Percentiles rank a stretch among this genome's conserved stretches.
These are phyloP conservation scores for Penicillium odoratum DNA, from an alignment of 495 filamentous ascomycete species.

Conservation along the genomic window DNA sequence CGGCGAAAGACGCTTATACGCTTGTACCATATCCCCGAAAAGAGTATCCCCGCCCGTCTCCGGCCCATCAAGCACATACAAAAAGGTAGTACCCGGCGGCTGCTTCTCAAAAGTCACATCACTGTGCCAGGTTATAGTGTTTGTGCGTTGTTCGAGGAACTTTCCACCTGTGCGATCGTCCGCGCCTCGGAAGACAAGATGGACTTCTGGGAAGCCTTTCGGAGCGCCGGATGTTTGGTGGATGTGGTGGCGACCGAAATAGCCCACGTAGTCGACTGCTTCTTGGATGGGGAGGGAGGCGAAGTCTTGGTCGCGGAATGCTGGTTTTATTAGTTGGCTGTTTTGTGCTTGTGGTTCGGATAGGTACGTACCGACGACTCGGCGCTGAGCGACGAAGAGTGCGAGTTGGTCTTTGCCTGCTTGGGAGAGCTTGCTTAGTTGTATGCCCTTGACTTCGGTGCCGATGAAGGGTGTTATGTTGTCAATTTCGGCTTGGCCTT, in stretches of 20 bases:
- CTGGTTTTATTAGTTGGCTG: slow-evolving; percentile 25
- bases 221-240: slow-evolving; percentile 63
- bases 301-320: slow-evolving; percentile 63
- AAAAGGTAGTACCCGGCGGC: slow-evolving; percentile 64
- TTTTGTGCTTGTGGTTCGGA: background rate
- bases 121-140: slow-evolving; percentile 64
- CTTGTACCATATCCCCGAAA: slow-evolving; percentile 57
- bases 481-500: slow-evolving; percentile 38
- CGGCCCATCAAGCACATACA: slow-evolving; percentile 62
- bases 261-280: slow-evolving; percentile 55
- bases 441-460: slow-evolving; percentile 53
- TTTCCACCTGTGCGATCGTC: slow-evolving; percentile 48
- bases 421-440: slow-evolving; percentile 54
- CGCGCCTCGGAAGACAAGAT: slow-evolving; percentile 60
- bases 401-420: slow-evolving; percentile 59
- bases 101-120: slow-evolving; percentile 66
- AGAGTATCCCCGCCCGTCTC: slow-evolving; percentile 64
- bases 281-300: slow-evolving; percentile 57
- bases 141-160: slow-evolving; percentile 56
- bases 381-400: slow-evolving; percentile 56
- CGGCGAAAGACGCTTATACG: slow-evolving; percentile 57
- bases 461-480: slow-evolving; percentile 58
- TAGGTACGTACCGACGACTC: slow-evolving; percentile 49
- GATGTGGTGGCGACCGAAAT: slow-evolving; percentile 64
- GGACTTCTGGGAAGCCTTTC: slow-evolving; percentile 59